phyloP scores from a whole-genome alignment of 1,139 yeast species.

The Sugiyamaella novakii region DNA sequence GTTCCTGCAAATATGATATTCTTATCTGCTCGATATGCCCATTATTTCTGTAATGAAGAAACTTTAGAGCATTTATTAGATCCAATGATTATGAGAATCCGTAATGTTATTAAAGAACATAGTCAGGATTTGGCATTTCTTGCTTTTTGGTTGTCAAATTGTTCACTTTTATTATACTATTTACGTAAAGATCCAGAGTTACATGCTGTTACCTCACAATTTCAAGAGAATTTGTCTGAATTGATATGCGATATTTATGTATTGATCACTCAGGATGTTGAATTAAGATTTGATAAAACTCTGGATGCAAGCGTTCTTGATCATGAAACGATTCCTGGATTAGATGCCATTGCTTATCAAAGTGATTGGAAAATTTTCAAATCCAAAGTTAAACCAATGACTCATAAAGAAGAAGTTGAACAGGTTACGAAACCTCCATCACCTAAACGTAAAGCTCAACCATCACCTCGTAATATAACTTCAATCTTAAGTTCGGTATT shows the following conservation, averaged over 20 bases:
- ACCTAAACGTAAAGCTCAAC: constrained; percentile 66
- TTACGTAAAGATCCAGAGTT: constrained; percentile 44
- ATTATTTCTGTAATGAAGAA: constrained; percentile 43
- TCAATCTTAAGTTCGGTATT: constrained; percentile 88
- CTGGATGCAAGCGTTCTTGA: constrained; percentile 47
- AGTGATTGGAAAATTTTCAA: constrained; percentile 48
- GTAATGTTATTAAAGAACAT: constrained; percentile 38
- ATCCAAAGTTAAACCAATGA: constrained; percentile 35
- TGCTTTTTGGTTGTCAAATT: constrained; percentile 49
- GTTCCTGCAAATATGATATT: constrained; percentile 49
- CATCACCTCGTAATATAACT: constrained; percentile 83
- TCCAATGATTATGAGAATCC: constrained; percentile 43
- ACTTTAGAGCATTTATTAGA: constrained; percentile 40
- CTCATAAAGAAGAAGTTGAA: constrained; percentile 57
- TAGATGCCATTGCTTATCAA: constrained; percentile 46
- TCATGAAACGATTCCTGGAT: constrained; percentile 49
- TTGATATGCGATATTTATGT: constrained; percentile 43
- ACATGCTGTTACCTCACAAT: constrained; percentile 36
- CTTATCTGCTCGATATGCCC: constrained; percentile 46
- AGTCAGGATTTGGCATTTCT: constrained; percentile 45
- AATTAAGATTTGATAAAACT: constrained; percentile 42
- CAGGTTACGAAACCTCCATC: constrained; percentile 69
- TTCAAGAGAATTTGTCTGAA: constrained; percentile 41
- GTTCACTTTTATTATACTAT: constrained; percentile 45
- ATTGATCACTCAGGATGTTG: constrained; percentile 44